Base-by-base conservation (phyloP, 257 asterid species). In the Cordia subcordata region DNA sequence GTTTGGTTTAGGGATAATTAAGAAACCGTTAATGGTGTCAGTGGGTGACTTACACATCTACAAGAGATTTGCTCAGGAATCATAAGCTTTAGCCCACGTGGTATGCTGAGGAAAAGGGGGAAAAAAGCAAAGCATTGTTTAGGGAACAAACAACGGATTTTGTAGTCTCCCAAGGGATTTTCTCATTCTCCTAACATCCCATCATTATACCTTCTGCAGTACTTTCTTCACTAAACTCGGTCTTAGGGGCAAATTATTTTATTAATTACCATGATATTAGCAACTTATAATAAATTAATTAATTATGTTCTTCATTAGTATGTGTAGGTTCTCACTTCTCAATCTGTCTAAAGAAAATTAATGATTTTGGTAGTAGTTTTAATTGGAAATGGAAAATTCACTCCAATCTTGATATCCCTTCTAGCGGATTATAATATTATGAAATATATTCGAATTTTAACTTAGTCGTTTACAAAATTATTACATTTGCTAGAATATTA, bases 101-200 rank as follows among this genome's bases (percentile, higher is more conserved):
- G 47, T 42, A 58, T 64, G 39, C 56, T 44, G 66, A 63, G 58
- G 59, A 17, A 17, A 63, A 72, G 72, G 61, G 72, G 23, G 53
- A 50, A 67, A 68, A 14, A 57, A 46, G 15, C 16, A 55, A 54
- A 52, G 58, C 62, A 38, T 57, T 16, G 4, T 4, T 42, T 42
- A 42, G 71, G 76, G 71, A 64, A 73, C 71, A 74, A 66, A 61
- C 47, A 42, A 11, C 46, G 74, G 82, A 83, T 86, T 81, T 78
- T 82, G 86, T 86, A 80, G 83, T 68, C 56, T 58, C 75, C 88
- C 90, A 71, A 82, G 79, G 74, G 93, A 84, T 84, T 77, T 78
- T 68, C 77, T 68, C 80, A 68, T 69, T 70, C 77, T 70, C 68
- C 79, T 60, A 74, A 73, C 69, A 32, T 60, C 55, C 66, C 80